Evolutionary conservation across 179 eudicot genomes (phyloP), one percentile per base, ranked within the genome.

Genomic region (Pouteria campechiana): DNA sequence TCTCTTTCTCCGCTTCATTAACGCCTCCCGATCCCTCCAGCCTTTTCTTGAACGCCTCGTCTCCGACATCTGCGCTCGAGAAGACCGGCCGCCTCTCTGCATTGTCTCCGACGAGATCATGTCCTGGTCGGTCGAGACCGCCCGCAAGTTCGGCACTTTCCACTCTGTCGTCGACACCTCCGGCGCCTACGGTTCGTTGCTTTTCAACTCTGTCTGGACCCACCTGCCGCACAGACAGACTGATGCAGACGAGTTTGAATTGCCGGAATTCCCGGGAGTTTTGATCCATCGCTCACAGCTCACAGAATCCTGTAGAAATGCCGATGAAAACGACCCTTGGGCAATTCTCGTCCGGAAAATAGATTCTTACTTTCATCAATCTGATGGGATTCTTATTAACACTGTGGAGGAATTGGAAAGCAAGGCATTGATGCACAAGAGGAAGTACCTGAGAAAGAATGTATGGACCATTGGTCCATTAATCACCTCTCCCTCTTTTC

Each of bases 111-210:
- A 86, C 30, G 48, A 54, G 3, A 75, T 78, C 33, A 41, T 61
- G 30, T 83, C 86, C 0, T 86, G 93, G 93, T 85, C 76, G 3
- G 61, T 49, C 18, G 37, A 48, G 1, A 70, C 76, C 13, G 83
- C 96, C 4, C 48, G 44, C 3, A 53, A 40, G 14, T 18, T 48
- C 3, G 46, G 55, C 1, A 69, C 74, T 2, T 19, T 40, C 4
- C 68, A 75, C 3, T 52, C 76, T 6, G 17, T 55, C 3, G 79
- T 82, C 41, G 32, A 67, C 39, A 83, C 96, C 1, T 61, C 81
- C 8, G 93, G 95, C 23, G 87, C 90, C 8, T 81, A 85, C 35
- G 95, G 97, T 27, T 65, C 73, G 0, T 68, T 81, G 0, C 79
- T 93, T 0, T 78, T 75, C 24, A 0, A 34, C 0, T 73, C 95